phyloP scores from a whole-genome alignment of 2,329 filamentous ascomycete genomes.

The Talaromyces rugulosus region DNA sequence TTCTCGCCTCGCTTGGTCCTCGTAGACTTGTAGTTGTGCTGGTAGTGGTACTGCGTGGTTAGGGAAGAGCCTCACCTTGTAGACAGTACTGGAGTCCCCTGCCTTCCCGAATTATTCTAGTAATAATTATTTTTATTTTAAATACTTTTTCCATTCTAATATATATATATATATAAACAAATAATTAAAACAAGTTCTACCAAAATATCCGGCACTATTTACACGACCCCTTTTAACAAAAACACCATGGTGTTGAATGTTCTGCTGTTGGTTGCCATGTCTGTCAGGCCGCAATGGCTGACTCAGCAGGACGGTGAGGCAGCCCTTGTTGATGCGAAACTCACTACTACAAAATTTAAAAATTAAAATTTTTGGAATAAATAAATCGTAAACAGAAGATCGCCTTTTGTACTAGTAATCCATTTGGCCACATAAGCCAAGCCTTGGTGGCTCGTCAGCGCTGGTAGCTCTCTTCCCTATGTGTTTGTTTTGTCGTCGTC shows the following conservation, averaged over 20 bases:
- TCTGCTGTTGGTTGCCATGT: not conserved
- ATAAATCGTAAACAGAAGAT: not conserved
- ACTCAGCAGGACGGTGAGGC: conserved; percentile 13
- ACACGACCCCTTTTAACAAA: too few species aligned
- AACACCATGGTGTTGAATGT: not conserved
- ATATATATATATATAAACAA: too few species aligned
- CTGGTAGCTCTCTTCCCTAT: not conserved
- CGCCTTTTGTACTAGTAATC: not conserved
- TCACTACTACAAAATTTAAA: not conserved
- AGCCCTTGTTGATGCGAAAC: not conserved
- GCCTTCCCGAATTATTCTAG: too few species aligned
- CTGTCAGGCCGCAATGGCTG: conserved; percentile 2
- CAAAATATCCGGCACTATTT: too few species aligned
- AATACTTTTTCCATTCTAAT: too few species aligned
- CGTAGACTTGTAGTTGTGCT: too few species aligned
- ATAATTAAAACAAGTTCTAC: too few species aligned
- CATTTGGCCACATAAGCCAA: not conserved
- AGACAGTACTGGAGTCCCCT: too few species aligned
- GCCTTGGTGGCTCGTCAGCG: not conserved
- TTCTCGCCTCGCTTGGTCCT: not conserved
- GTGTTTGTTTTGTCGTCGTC: conserved; percentile 1
- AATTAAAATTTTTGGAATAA: too few species aligned
- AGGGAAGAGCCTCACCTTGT: not conserved
- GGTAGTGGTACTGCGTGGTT: not conserved
- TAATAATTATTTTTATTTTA: too few species aligned